These are phyloP conservation scores for Triticum urartu DNA, from an alignment of 176 grass and related monocot species.

Conservation along the genomic window DNA sequence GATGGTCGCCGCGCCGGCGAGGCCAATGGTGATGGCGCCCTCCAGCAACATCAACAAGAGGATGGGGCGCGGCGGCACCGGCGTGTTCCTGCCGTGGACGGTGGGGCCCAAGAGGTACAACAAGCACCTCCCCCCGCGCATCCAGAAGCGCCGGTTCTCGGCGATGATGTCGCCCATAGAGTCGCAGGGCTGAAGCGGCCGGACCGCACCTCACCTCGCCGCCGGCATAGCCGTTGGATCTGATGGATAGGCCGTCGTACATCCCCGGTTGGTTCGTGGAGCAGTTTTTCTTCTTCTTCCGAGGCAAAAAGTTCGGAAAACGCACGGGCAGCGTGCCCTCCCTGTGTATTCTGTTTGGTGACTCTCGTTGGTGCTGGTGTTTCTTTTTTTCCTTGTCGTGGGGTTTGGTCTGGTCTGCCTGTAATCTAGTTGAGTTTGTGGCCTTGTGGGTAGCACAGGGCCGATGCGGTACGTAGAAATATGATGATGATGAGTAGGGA, in stretches of 20 bases:
- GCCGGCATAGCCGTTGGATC: not conserved
- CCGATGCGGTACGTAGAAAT: conserved; percentile 30
- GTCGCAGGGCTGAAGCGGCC: conserved; percentile 49
- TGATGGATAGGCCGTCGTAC: not conserved
- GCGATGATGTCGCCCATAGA: conserved; percentile 72
- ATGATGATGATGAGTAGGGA: conserved; percentile 19
- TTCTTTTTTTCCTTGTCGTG: conserved; percentile 3
- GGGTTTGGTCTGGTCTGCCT: conserved; percentile 41
- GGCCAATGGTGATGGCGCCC: conserved; percentile 56
- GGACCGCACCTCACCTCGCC: conserved; percentile 4
- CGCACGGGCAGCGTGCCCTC: conserved; percentile 12
- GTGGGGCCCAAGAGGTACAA: conserved; percentile 88
- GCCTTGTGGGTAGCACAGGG: conserved; percentile 33
- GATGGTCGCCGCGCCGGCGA: conserved; percentile 63
- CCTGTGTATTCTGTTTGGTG: conserved; percentile 45
- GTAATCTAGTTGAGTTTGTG: conserved; percentile 55
- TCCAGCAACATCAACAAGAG: conserved; percentile 49
- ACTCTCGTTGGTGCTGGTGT: conserved; percentile 22
- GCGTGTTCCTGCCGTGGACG: conserved; percentile 94
- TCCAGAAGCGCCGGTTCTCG: conserved; percentile 91
- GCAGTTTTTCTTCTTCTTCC: conserved; percentile 26
- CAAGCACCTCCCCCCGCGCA: conserved; percentile 94
- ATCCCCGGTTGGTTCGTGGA: conserved; percentile 24
- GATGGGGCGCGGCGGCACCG: conserved; percentile 70
- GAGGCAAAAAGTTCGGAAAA: conserved; percentile 18